Evolutionary conservation across 345 rosid genomes (phyloP).

Genomic region (Zanthoxylum bungeanum): DNA sequence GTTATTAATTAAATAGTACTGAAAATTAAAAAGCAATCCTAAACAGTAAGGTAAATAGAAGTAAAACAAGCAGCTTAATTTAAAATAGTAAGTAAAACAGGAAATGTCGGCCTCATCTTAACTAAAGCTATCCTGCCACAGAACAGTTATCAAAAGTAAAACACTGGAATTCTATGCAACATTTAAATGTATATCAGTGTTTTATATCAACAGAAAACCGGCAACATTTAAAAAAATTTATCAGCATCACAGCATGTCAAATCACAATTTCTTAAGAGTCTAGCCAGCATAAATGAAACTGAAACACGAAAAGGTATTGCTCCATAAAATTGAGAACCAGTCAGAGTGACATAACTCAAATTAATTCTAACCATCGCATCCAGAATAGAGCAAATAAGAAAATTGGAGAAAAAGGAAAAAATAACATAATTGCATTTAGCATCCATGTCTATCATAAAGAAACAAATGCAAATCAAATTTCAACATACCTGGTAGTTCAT

Average conservation of each 20-base stretch:
- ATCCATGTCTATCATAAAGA: background rate
- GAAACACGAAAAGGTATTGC: background rate
- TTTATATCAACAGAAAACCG: no score
- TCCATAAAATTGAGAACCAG: background rate
- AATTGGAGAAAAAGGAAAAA: background rate
- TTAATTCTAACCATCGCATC: background rate
- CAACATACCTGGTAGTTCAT: slow-evolving; percentile 94
- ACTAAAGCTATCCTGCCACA: background rate
- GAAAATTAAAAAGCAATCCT: background rate
- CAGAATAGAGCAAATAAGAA: background rate
- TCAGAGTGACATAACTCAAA: background rate
- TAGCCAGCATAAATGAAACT: background rate
- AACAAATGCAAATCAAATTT: background rate
- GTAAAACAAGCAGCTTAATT: background rate
- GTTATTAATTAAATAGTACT: background rate
- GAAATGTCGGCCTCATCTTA: background rate
- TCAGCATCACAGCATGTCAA: background rate
- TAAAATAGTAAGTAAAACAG: background rate
- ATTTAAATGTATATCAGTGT: background rate
- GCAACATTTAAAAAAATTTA: no score
- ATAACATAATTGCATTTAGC: background rate
- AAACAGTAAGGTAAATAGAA: background rate
- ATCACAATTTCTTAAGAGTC: background rate
- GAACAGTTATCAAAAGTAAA: background rate
- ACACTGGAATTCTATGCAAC: background rate